A percentile compares a stretch with the other conserved stretches of the same genome.
These are phyloP conservation scores for Aspergillus latus DNA, from an alignment of 2,329 filamentous ascomycete genomes.

Conservation along the genomic window DNA sequence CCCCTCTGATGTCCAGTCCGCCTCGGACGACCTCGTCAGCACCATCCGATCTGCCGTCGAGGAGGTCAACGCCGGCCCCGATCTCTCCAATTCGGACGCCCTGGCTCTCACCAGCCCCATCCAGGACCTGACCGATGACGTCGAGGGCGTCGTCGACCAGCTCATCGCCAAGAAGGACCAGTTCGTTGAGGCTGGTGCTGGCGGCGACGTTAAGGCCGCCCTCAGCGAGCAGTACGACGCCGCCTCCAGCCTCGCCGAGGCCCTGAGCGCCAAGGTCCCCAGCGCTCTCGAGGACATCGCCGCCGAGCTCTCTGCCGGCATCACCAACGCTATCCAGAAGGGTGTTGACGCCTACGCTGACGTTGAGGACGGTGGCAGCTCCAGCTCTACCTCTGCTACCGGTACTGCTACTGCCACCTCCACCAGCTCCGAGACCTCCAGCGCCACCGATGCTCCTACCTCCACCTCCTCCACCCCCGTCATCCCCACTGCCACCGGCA, in stretches of 20 bases:
- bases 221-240: conserved; percentile 30
- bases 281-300: conserved; percentile 25
- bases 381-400: conserved; percentile 4
- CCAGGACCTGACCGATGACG: conserved; percentile 27
- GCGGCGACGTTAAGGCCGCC: conserved; percentile 21
- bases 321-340: conserved; percentile 34
- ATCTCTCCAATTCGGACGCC: conserved; percentile 29
- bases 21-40: conserved; percentile 25
- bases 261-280: conserved; percentile 35
- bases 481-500: conserved; percentile 9
- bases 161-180: conserved; percentile 29
- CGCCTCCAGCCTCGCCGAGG: conserved; percentile 26
- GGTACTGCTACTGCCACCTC: conserved; percentile 12
- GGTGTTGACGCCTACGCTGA: conserved; percentile 30
- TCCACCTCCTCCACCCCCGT: conserved; percentile 14
- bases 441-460: conserved; percentile 2
- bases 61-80: conserved; percentile 22
- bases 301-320: conserved; percentile 28
- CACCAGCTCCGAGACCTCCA: conserved; percentile 8
- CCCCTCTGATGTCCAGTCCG: conserved; percentile 20
- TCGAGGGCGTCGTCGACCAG: conserved; percentile 25
- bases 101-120: conserved; percentile 29
- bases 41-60: conserved; percentile 29
- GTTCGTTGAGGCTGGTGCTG: conserved; percentile 27
- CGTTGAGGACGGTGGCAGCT: conserved; percentile 10